A percentile compares a stretch with the other conserved stretches of the same genome.
Evolutionary conservation across 148 eudicot species (phyloP).

Genomic region (Oxyria digyna): DNA sequence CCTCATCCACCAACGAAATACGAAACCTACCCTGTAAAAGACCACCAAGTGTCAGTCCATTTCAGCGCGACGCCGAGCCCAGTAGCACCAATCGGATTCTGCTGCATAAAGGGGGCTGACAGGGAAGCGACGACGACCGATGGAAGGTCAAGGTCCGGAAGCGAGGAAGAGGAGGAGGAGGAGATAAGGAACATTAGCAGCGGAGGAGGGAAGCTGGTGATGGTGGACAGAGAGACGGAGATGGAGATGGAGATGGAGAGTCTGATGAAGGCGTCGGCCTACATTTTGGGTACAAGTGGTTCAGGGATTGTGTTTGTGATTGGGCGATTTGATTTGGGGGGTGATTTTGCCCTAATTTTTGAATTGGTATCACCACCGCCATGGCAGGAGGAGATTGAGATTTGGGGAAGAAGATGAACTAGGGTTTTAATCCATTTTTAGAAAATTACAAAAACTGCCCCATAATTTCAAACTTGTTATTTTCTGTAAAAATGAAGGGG

Average conservation of each 20-base stretch:
- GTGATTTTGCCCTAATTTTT: too few species aligned
- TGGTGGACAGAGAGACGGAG: conserved; percentile 92
- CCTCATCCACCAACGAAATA: neutral
- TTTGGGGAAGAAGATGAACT: too few species aligned
- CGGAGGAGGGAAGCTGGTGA: conserved; percentile 30
- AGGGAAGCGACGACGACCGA: neutral
- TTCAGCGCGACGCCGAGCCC: conserved; percentile 9
- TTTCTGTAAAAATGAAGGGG: too few species aligned
- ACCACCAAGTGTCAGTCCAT: neutral
- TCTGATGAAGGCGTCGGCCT: conserved; percentile 73
- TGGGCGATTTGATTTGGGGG: too few species aligned
- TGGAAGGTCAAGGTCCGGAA: conserved; percentile 23
- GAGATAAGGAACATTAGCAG: conserved; percentile 15
- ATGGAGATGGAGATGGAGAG: conserved; percentile 73
- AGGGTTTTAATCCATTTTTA: too few species aligned
- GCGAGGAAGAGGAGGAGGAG: conserved; percentile 13
- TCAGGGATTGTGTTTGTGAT: conserved; percentile 75
- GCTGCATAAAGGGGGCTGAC: conserved; percentile 5
- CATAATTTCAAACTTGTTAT: too few species aligned
- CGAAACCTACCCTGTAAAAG: neutral
- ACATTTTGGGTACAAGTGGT: conserved; percentile 71
- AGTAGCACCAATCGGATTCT: neutral
- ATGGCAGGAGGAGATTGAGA: too few species aligned
- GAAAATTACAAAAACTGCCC: too few species aligned
- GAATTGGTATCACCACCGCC: too few species aligned